Base-by-base conservation (phyloP, 495 filamentous ascomycete species). In the Hypomontagnella submonticulosa region DNA sequence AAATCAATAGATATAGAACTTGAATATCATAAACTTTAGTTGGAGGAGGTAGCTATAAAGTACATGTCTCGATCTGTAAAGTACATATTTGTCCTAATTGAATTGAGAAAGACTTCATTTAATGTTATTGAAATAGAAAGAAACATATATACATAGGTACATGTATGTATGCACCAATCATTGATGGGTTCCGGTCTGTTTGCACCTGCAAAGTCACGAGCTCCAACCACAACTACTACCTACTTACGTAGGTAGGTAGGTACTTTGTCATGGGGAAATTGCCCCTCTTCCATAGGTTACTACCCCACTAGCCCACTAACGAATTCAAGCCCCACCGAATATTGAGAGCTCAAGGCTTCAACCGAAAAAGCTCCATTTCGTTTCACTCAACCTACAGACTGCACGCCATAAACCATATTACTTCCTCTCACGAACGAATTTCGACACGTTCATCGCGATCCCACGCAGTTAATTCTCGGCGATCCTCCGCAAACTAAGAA, bases 221-320 rank as follows among this genome's bases (percentile, higher is more conserved):
- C 20, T 11, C 11, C 52, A 57, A 37, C 52, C 51, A 43, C 5
- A 43, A 43, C 15, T 40, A 18, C 37, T 46, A 37, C n/a, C n/a
- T n/a, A n/a, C n/a, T n/a, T n/a, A n/a, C n/a, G n/a, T n/a, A n/a
- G n/a, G n/a, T n/a, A n/a, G n/a, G n/a, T n/a, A n/a, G n/a, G n/a
- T n/a, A n/a, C n/a, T 37, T 41, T 23, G 18, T 51, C 20, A 13
- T 34, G 9, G n/a, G 0, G 18, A 42, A 32, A 13, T n/a, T 41
- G 44, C 47, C 47, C 47, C 46, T 43, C 47, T 6, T 46, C 16
- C 8, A 12, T 20, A 38, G 36, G 9, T 38, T 11, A 38, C n/a
- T 38, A 38, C 36, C 36, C 23, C 11, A 47, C 47, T 30, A 54
- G 54, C 62, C 62, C 62, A 65, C 62, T 41, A 65, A 40, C 30